Base-by-base conservation (phyloP, 495 filamentous ascomycete genomes). In the Penicillium cataractarum region DNA sequence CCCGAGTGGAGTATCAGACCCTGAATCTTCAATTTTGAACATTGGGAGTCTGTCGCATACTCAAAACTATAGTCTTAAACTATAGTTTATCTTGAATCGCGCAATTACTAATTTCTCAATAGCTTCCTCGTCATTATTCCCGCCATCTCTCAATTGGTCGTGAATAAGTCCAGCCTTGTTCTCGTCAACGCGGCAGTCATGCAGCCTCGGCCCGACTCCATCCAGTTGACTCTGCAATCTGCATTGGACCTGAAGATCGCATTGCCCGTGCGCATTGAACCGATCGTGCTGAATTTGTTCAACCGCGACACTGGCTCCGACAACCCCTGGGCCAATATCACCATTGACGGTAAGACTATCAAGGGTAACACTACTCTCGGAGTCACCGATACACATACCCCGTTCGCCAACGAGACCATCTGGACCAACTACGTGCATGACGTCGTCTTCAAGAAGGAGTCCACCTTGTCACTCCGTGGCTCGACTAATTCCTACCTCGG, bases 71-170 rank as follows among this genome's bases (percentile, higher is more conserved):
- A n/a, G n/a, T n/a, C n/a, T n/a, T n/a, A n/a, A n/a, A n/a, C 40
- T 8, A 9, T n/a, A 24, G 22, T 48, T 26, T 48, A 48, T 10
- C 24, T 27, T 29, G 2, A 9, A 52, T 52, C 13, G 27, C 9
- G 33, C 33, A 3, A 0, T 35, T 35, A 4, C 26, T 52, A n/a
- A 56, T 29, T 17, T 33, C 8, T 6, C 26, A 3, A 19, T 31
- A 82, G 79, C 61, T 82, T 82, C 70, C 61, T 78, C 4, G 63
- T 79, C 51, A 65, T 72, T 42, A 75, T 82, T 22, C 79, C 79
- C 3, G 77, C 76, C 54, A 71, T 82, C 53, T 76, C 79, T 0
- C 79, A 80, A 55, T 60, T 73, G 29, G 72, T 82, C 40, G 73
- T 80, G 27, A 66, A 77, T 65, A 73, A 74, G 42, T 78, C 76